These are phyloP conservation scores for Colletotrichum chrysophilum DNA, from an alignment of 2,329 filamentous ascomycete species.

Conservation along the genomic window DNA sequence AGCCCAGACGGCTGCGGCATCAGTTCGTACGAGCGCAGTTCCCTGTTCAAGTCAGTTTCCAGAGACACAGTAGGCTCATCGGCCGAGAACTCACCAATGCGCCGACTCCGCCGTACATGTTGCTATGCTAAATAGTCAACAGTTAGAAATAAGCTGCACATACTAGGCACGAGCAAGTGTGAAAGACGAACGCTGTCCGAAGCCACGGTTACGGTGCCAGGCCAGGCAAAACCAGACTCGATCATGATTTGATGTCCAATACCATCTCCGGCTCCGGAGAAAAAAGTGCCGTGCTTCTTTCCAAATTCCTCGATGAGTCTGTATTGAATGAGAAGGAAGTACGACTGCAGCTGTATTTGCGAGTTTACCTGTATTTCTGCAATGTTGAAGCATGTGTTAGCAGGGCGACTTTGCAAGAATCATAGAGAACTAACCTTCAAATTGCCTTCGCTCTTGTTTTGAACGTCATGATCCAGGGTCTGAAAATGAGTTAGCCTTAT, in stretches of 20 bases:
- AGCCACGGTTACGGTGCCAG: constrained; percentile 81
- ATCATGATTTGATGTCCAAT: constrained; percentile 93
- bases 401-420: no score
- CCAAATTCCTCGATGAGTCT: constrained; percentile 82
- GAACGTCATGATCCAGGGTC: constrained; percentile 86
- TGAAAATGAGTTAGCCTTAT: not conserved
- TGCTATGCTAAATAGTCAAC: constrained; percentile 58
- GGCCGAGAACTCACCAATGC: not conserved
- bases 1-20: constrained; percentile 85
- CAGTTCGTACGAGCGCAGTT: constrained; percentile 79
- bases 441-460: constrained; percentile 80
- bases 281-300: constrained; percentile 77
- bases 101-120: constrained; percentile 82
- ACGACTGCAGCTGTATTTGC: accelerated
- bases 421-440: not conserved
- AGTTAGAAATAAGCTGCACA: accelerated
- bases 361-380: not conserved
- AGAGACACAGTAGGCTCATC: accelerated
- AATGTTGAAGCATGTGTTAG: not conserved
- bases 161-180: accelerated
- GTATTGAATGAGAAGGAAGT: constrained; percentile 72
- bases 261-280: constrained; percentile 71
- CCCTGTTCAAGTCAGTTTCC: constrained; percentile 58
- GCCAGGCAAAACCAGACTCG: constrained; percentile 84
- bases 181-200: constrained; percentile 57